Percentiles rank a stretch among this genome's conserved stretches.
Evolutionary conservation across 2,329 filamentous ascomycete genomes (phyloP).

Genomic region (Bipolaris sorokiniana): DNA sequence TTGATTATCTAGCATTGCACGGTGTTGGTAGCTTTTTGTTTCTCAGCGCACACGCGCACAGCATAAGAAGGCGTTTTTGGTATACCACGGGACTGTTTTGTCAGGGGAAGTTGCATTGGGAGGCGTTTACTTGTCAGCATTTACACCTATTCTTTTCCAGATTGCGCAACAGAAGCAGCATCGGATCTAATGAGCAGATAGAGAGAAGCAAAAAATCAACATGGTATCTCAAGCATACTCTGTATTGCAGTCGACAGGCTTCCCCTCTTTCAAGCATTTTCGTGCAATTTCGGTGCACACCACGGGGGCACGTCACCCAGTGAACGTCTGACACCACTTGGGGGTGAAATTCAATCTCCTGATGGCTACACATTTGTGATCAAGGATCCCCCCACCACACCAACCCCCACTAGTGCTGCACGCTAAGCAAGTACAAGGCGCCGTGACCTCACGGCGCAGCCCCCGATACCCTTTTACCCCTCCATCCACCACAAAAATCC

Average conservation of each 20-base stretch:
- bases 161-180: constrained; percentile 8
- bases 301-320: constrained; percentile 4
- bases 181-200: constrained; percentile 14
- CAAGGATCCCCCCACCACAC: constrained; percentile 13
- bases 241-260: neutral
- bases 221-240: constrained; percentile 6
- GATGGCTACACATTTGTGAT: constrained; percentile 3
- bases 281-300: neutral
- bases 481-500: constrained; percentile 9
- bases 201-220: constrained; percentile 8
- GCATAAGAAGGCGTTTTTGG: constrained; percentile 29
- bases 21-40: constrained; percentile 26
- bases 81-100: constrained; percentile 19
- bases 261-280: constrained; percentile 1
- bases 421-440: constrained; percentile 13
- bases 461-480: constrained; percentile 11
- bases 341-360: neutral
- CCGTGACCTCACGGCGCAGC: constrained; percentile 18
- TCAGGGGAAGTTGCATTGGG: constrained; percentile 31
- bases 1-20: constrained; percentile 27
- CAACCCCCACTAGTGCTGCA: constrained; percentile 14
- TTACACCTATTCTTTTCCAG: constrained; percentile 24
- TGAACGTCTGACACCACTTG: neutral
- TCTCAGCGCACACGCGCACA: constrained; percentile 10
- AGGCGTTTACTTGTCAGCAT: constrained; percentile 38